Evolutionary conservation across 805 yeast species (phyloP), one percentile per base, ranked within the genome.

Genomic region (Wickerhamiella domercqiae): DNA sequence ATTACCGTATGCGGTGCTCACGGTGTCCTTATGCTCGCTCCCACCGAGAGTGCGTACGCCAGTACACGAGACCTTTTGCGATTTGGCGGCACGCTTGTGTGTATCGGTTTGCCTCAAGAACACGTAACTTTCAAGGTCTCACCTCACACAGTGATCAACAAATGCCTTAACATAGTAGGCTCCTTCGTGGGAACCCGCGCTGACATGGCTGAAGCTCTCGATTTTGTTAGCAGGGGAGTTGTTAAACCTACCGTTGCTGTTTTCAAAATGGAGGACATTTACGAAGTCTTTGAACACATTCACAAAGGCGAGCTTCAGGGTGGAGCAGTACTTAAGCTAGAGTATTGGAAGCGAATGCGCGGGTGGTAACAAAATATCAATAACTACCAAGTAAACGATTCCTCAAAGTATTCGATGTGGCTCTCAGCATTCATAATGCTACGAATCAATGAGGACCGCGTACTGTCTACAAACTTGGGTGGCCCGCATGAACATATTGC

Each of bases 1-100:
- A 71, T 78, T 42, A 54, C 64, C 44, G 13, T 9, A 24, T 76
- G 78, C 53, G 79, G 79, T 51, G 70, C 77, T 36, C 84, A 75
- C 52, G 83, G 76, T 57, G 79, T 65, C 39, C 69, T 75, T 49
- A 73, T 76, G 58, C 81, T 62, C 29, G 75, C 75, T 25, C 73
- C 70, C 21, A 65, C 75, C 32, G 73, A 66, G 50, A 41, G 41
- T 4, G 44, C 38, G 21, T 47, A 64, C 48, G 26, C 17, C 25
- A 22, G 20, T 9, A 36, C 39, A 1, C 20, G 25, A 6, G 15
- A 5, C 20, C 32, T 29, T 22, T 66, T 64, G 26, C 61, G 50
- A 58, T 60, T 64, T 47, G 66, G 66, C 45, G 79, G 79, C 56
- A 73, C 69, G 41, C 74, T 73, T 49, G 72, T 65, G 34, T 62